Percentiles rank a stretch among this genome's conserved stretches.
phyloP scores from a whole-genome alignment of 2,329 filamentous ascomycete genomes.

The Fusarium nodosum region DNA sequence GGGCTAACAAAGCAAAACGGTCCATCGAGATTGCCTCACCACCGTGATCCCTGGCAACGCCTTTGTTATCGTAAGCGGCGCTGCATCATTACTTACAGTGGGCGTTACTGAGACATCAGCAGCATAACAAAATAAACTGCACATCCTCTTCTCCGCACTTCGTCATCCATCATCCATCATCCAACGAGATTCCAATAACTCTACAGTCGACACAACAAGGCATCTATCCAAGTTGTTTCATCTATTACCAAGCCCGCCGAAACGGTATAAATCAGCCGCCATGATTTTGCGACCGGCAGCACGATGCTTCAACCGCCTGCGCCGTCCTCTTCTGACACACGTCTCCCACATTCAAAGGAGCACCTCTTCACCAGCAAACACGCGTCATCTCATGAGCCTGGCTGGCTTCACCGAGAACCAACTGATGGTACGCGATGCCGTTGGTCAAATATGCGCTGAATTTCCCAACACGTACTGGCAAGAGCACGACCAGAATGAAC shows the following conservation, averaged over 20 bases:
- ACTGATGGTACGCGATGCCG: conserved; percentile 77
- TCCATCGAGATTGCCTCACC: background rate
- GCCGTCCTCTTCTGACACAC: conserved; percentile 22
- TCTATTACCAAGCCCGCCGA: background rate
- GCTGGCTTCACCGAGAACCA: conserved; percentile 80
- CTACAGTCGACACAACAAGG: background rate
- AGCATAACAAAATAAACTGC: background rate
- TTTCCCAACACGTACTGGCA: conserved; percentile 85
- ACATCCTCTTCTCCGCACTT: conserved; percentile 1
- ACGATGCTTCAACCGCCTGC: conserved; percentile 20
- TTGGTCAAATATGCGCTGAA: conserved; percentile 75
- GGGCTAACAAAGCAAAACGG: too few species aligned
- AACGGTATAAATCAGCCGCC: background rate
- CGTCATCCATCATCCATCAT: conserved; percentile 4
- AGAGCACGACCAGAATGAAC: conserved; percentile 76
- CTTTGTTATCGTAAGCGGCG: background rate
- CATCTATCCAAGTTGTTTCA: background rate
- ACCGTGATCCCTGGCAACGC: background rate
- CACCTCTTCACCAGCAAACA: conserved; percentile 55
- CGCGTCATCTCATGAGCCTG: conserved; percentile 73
- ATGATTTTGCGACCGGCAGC: conserved; percentile 33
- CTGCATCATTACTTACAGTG: background rate
- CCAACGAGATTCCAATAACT: background rate
- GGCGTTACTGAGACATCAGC: background rate
- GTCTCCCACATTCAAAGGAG: background rate